Conservation (phyloP, 495 filamentous ascomycete genomes). For the Pseudomonodictys pantanalensis region DNA sequence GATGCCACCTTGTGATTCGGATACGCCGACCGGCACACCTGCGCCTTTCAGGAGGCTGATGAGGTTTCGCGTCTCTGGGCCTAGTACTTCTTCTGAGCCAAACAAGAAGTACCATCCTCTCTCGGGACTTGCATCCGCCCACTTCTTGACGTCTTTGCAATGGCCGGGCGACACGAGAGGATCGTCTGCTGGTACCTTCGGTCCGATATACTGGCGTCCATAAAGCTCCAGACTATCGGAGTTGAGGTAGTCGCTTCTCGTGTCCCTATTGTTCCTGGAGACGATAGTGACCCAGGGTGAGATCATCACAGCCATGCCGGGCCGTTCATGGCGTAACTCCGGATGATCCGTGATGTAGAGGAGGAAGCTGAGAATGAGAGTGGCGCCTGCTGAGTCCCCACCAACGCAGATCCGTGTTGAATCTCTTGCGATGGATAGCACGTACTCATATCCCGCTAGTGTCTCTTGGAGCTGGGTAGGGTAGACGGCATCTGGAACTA, state of each 20-base stretch:
- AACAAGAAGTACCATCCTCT: conserved; percentile 62
- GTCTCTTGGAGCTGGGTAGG: conserved; percentile 67
- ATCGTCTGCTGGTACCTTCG: conserved; percentile 47
- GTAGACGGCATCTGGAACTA: conserved; percentile 69
- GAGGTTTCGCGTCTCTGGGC: conserved; percentile 57
- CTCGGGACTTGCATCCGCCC: conserved; percentile 58
- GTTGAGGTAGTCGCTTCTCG: conserved; percentile 61
- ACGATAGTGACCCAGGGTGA: conserved; percentile 57
- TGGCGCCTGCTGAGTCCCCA: conserved; percentile 73
- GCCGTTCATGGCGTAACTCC: conserved; percentile 46
- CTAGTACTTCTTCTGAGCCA: conserved; percentile 70
- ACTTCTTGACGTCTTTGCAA: conserved; percentile 61
- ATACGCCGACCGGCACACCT: conserved; percentile 47
- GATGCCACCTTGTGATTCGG: conserved; percentile 59
- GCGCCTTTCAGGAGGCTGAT: conserved; percentile 49
- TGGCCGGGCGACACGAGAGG: conserved; percentile 63
- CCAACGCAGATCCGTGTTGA: conserved; percentile 58
- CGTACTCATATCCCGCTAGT: conserved; percentile 62
- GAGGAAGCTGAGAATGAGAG: conserved; percentile 63
- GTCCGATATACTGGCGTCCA: conserved; percentile 61
- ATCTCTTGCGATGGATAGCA: conserved; percentile 53
- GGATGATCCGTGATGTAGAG: conserved; percentile 52
- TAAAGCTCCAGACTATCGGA: conserved; percentile 56
- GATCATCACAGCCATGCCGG: conserved; percentile 59
- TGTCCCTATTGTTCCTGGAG: conserved; percentile 55